phyloP scores from a whole-genome alignment of 192 early-diverging fungal species.

The Haplosporangium gracile region DNA sequence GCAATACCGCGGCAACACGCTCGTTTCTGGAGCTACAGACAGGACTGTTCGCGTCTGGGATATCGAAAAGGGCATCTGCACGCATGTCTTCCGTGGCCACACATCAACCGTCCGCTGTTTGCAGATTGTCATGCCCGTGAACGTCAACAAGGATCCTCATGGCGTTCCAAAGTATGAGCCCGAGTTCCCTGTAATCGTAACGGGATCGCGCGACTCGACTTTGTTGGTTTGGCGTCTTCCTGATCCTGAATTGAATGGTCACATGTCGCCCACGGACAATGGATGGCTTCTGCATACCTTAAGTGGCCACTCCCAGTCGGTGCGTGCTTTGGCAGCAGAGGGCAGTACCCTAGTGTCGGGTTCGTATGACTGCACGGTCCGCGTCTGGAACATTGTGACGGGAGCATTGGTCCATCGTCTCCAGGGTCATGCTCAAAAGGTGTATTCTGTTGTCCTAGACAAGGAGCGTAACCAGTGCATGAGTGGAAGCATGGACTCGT shows the following conservation, averaged over 20 bases:
- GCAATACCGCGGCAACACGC: constrained; percentile 87
- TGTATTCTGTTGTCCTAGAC: constrained; percentile 95
- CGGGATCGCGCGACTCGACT: constrained; percentile 95
- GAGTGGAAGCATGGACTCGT: constrained; percentile 95
- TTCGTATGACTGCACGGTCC: constrained; percentile 91
- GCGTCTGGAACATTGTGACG: constrained; percentile 89
- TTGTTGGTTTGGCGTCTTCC: constrained; percentile 95
- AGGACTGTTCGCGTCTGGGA: constrained; percentile 98
- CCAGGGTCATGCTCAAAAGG: constrained; percentile 92
- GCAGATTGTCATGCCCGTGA: constrained; percentile 84
- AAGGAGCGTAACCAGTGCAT: constrained; percentile 87
- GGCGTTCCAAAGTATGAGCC: constrained; percentile 68
- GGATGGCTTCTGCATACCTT: constrained; percentile 84
- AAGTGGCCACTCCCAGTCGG: constrained; percentile 90
- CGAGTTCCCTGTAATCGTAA: constrained; percentile 88
- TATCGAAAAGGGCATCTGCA: constrained; percentile 88
- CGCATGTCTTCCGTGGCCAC: constrained; percentile 95
- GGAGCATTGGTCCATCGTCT: constrained; percentile 79
- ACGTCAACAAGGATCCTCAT: constrained; percentile 63
- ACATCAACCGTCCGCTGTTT: constrained; percentile 95
- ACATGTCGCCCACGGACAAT: constrained; percentile 49
- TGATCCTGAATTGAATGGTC: constrained; percentile 67
- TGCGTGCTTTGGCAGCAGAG: constrained; percentile 92
- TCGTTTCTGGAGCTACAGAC: constrained; percentile 97
- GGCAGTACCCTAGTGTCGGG: constrained; percentile 92